Percentiles rank a stretch among this genome's conserved stretches.
Evolutionary conservation across 345 rosid genomes (phyloP).

Genomic region (Salix udensis): DNA sequence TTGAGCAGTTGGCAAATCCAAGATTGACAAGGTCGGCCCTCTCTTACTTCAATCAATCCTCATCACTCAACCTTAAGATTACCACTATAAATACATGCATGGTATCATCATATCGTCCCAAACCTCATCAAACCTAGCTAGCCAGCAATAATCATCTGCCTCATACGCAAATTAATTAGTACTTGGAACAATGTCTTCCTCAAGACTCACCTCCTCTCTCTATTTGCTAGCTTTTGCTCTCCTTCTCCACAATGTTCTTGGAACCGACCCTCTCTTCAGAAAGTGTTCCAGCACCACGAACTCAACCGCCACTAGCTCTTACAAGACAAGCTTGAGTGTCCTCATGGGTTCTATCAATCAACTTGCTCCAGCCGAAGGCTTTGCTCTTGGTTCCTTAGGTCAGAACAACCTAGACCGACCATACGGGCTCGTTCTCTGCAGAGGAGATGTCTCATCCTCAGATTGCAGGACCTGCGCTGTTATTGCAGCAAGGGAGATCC

Average conservation of each 20-base stretch:
- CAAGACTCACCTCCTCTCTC: no score
- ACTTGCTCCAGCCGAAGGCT: slow-evolving; percentile 20
- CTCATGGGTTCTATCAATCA: not conserved
- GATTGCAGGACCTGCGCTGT: slow-evolving; percentile 50
- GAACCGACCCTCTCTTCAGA: not conserved
- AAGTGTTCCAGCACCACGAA: not conserved
- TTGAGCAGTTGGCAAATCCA: not conserved
- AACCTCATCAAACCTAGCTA: no score
- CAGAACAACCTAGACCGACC: no score
- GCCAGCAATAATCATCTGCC: no score
- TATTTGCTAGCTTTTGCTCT: not conserved
- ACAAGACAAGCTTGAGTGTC: not conserved
- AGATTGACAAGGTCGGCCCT: not conserved
- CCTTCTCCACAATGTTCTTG: not conserved
- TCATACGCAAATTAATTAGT: no score
- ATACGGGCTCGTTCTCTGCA: slow-evolving; percentile 22
- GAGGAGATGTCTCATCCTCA: slow-evolving; percentile 47
- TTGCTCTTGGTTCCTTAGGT: no score
- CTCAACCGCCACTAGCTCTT: not conserved
- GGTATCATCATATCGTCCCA: no score
- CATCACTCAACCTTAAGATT: no score
- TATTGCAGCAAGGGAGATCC: slow-evolving; percentile 40
- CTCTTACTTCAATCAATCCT: no score
- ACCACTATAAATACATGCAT: not conserved
- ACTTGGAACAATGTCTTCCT: no score